A percentile compares a stretch with the other conserved stretches of the same genome.
Evolutionary conservation across 1,139 yeast species (phyloP).

Genomic region (Cylindricascospora bacillispora): DNA sequence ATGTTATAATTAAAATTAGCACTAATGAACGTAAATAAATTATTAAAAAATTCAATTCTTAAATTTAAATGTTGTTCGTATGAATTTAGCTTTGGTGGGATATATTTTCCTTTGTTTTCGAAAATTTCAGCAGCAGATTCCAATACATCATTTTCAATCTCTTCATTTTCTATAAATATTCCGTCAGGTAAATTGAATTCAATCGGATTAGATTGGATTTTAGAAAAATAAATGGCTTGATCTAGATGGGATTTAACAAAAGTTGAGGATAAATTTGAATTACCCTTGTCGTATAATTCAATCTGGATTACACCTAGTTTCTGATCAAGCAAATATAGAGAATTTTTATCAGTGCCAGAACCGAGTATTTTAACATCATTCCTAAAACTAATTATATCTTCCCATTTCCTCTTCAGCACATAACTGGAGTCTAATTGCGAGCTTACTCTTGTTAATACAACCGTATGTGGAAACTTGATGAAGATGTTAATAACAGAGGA

Average conservation of each 20-base stretch:
- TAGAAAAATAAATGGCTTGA: constrained; percentile 55
- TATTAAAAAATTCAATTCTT: constrained; percentile 30
- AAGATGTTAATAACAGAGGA: constrained; percentile 49
- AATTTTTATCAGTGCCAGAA: constrained; percentile 41
- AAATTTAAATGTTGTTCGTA: constrained; percentile 32
- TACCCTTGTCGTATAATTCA: constrained; percentile 5
- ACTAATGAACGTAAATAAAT: constrained; percentile 35
- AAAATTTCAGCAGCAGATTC: constrained; percentile 44
- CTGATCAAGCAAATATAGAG: constrained; percentile 43
- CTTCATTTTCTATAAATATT: constrained; percentile 25
- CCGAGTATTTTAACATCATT: constrained; percentile 46
- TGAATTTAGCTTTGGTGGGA: constrained; percentile 35
- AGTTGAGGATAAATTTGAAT: constrained; percentile 11
- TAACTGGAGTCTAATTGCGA: constrained; percentile 34
- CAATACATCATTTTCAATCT: constrained; percentile 37
- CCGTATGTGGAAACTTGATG: constrained; percentile 45
- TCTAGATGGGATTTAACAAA: constrained; percentile 61
- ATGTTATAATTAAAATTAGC: constrained; percentile 35
- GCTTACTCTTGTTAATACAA: constrained; percentile 54
- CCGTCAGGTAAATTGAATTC: constrained; percentile 41
- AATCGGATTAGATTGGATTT: constrained; percentile 33
- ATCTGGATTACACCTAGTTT: constrained; percentile 53
- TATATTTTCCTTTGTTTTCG: constrained; percentile 33
- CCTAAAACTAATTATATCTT: constrained; percentile 54
- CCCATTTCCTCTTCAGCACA: constrained; percentile 51